Conservation (phyloP, 352 stramenopile genomes). For the Globisporangium megalacanthum region DNA sequence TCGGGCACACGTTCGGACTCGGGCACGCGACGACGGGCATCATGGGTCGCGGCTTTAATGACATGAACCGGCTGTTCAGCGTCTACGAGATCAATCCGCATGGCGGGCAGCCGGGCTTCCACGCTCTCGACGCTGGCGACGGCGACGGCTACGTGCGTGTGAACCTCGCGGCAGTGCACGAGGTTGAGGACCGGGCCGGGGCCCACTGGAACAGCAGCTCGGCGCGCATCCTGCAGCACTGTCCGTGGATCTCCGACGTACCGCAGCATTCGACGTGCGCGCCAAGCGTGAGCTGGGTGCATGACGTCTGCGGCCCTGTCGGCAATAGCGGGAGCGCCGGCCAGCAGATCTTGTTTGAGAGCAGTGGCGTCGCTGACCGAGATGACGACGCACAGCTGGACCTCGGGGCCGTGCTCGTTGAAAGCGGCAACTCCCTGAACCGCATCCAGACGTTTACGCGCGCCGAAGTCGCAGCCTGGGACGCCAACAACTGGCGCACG, state of each 20-base stretch:
- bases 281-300: constrained; percentile 36
- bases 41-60: constrained; percentile 70
- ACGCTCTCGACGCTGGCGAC: constrained; percentile 4
- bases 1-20: constrained; percentile 60
- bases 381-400: constrained; percentile 1
- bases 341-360: constrained; percentile 28
- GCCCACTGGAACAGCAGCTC: constrained; percentile 58
- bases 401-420: constrained; percentile 41
- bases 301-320: constrained; percentile 39
- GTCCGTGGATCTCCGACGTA: constrained; percentile 44
- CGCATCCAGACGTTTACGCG: constrained; percentile 34
- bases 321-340: constrained; percentile 36
- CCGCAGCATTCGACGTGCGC: constrained; percentile 24
- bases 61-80: constrained; percentile 61
- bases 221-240: constrained; percentile 41
- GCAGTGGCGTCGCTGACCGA: not conserved
- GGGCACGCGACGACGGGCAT: constrained; percentile 48
- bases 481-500: constrained; percentile 16
- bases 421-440: constrained; percentile 37
- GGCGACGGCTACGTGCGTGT: constrained; percentile 21
- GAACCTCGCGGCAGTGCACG: constrained; percentile 28
- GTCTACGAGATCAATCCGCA: constrained; percentile 29
- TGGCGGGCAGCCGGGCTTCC: constrained; percentile 25
- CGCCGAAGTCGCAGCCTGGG: constrained; percentile 14
- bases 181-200: constrained; percentile 26